Base-by-base conservation (phyloP, 2,329 filamentous ascomycete genomes). In the Calonectria multiphialidica region DNA sequence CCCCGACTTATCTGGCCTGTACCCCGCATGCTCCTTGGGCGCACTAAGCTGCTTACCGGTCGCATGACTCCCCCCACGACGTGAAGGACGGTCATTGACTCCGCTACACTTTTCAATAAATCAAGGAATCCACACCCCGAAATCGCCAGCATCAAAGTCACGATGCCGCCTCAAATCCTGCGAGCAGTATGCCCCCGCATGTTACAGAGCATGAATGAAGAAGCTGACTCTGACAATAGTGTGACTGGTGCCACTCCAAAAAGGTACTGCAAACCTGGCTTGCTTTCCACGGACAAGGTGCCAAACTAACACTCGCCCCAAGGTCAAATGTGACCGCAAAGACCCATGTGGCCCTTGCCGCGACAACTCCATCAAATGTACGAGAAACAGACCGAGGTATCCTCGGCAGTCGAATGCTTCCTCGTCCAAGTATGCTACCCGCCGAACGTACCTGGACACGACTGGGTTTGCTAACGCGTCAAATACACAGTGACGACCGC, bases 281-380 rank as follows among this genome's bases (percentile, higher is more conserved):
- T 5, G 35, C 21, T 42, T 9, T 37, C 21, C 1, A 18, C 33
- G 5, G 15, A n/a, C 37, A 42, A 13, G 16, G 4, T 35, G n/a
- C n/a, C 49, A 13, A 67, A 37, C 30, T 57, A 50, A 30, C 21
- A 57, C 16, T 21, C 42, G 10, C 7, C 12, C 28, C 23, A 44
- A 67, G 64, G 37, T 67, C 16, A 67, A 67, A 47, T 67, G 64
- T 30, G 64, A 67, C 28, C 30, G 64, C 30, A 67, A 67, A 18
- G 64, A 67, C 13, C 64, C 64, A 47, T 67, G 64, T 8, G 49
- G 47, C 40, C 15, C 25, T 18, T 67, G 64, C 23, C 64, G 23
- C 21, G 64, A 67, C 13, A 59, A 42, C 9, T 23, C 49, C 3
- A 37, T 44, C 23, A 55, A 28, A 67, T 67, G 64, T 16, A 57